Percentiles rank a stretch among this genome's conserved stretches.
phyloP scores from a whole-genome alignment of 768 basidiomycete genomes.

The Hericium coralloides region DNA sequence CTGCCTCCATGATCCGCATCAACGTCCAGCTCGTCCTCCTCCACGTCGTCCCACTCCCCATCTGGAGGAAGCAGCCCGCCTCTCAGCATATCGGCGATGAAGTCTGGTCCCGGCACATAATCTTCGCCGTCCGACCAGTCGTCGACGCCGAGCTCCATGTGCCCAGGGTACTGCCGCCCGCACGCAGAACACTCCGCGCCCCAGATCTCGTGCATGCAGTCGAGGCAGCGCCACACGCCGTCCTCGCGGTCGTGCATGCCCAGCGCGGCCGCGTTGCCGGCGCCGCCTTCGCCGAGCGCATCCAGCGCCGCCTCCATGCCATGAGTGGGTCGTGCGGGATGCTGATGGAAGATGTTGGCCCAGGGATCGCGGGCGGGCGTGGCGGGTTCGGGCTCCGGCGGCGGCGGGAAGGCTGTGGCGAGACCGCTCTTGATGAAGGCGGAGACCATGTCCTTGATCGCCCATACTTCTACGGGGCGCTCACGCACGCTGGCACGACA shows the following conservation, averaged over 20 bases:
- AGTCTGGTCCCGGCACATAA: constrained; percentile 15
- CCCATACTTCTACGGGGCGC: constrained; percentile 39
- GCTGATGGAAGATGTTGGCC: constrained; percentile 44
- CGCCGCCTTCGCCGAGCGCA: constrained; percentile 15
- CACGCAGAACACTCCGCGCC: constrained; percentile 58
- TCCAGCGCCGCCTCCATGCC: constrained; percentile 16
- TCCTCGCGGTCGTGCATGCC: constrained; percentile 71
- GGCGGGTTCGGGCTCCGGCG: constrained; percentile 13
- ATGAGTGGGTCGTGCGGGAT: constrained; percentile 9
- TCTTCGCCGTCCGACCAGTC: constrained; percentile 20
- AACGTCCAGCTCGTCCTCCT: constrained; percentile 4
- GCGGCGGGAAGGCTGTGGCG: constrained; percentile 15
- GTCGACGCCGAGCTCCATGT: constrained; percentile 20
- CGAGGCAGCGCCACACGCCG: constrained; percentile 68
- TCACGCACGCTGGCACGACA: constrained; percentile 35
- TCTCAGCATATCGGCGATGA: constrained; percentile 6
- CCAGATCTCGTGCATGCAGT: constrained; percentile 75
- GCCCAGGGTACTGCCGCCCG: constrained; percentile 49
- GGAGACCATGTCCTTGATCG: constrained; percentile 37
- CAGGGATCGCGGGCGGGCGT: constrained; percentile 45
- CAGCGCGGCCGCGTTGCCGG: constrained; percentile 21
- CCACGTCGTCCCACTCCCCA: constrained; percentile 1
- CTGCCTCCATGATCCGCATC: neutral
- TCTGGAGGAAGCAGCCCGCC: constrained; percentile 3
- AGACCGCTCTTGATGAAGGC: constrained; percentile 46